Base-by-base conservation (phyloP, 257 asterid genomes). In the Craterostigma plantagineum region DNA sequence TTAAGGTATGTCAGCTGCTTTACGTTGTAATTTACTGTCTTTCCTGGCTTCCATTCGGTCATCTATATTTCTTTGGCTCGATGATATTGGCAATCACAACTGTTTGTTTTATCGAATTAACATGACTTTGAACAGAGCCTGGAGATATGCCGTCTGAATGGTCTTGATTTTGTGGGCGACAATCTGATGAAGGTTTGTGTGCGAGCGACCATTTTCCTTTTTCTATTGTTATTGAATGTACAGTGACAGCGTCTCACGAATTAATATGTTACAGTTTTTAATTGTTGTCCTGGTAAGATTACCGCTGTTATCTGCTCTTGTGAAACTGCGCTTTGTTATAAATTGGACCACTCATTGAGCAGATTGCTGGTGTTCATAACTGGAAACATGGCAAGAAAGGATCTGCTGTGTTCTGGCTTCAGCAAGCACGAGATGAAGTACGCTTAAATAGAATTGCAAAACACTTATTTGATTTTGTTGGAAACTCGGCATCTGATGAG, bases 361-460 rank as follows among this genome's bases (percentile, higher is more conserved):
- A 86, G 95, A 76, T 79, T 56, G 78, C 82, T 43, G 97, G 95
- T 48, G 74, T 87, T 58, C 85, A 81, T 61, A 61, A 70, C 65
- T 87, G 93, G 97, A 87, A 81, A 59, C 94, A 87, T 62, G 93
- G 94, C 43, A 74, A 80, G 66, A 86, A 81, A 70, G 93, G 94
- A 38, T 78, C 80, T 13, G 93, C 90, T 27, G 78, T 86, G 59
- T 76, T 67, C 72, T 87, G 97, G 97, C 92, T 86, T 61, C 97
- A 86, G 73, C 87, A 86, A 68, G 94, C 86, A 61, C 78, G 51
- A 49, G 95, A 87, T 62, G 94, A 78, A 62, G 69, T 67, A 58
- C 82, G 87, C 41, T 60, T 87, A 27, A 78, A 75, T 67, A 70
- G 81, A 64, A 87, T 87, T 61, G 94, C 93, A 37, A 76, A 73